These are phyloP conservation scores for Ganoderma multipileum DNA, from an alignment of 1,284 basidiomycete genomes.

Conservation along the genomic window DNA sequence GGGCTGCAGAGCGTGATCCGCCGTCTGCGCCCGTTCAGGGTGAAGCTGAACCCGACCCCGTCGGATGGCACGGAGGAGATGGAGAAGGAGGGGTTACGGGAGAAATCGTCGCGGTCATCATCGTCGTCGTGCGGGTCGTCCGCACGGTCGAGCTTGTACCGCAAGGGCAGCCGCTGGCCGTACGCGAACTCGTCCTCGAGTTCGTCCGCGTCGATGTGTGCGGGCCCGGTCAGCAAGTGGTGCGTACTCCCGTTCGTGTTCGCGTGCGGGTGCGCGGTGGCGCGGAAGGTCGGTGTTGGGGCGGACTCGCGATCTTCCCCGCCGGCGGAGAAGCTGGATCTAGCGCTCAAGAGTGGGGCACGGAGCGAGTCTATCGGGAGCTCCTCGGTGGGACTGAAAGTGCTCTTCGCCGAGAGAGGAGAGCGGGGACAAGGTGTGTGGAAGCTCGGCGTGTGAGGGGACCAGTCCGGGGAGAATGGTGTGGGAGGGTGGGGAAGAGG, in stretches of 20 bases:
- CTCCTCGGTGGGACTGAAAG: constrained; percentile 22
- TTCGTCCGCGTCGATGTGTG: constrained; percentile 20
- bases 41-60: constrained; percentile 25
- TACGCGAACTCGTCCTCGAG: constrained; percentile 29
- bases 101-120: neutral
- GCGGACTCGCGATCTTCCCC: constrained; percentile 8
- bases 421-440: constrained; percentile 10
- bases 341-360: constrained; percentile 15
- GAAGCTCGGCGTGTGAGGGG: constrained; percentile 24
- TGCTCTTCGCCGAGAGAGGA: constrained; percentile 7
- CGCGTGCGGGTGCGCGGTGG: constrained; percentile 19
- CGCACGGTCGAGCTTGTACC: constrained; percentile 19
- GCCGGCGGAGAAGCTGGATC: neutral
- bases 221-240: constrained; percentile 18
- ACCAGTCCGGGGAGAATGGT: constrained; percentile 49
- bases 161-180: constrained; percentile 23
- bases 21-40: constrained; percentile 22
- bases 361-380: constrained; percentile 19
- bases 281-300: constrained; percentile 28
- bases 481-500: constrained; percentile 52
- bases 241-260: constrained; percentile 8
- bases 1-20: constrained; percentile 20
- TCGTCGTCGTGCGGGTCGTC: neutral
- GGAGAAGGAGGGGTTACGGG: neutral
- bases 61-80: neutral